phyloP scores from a whole-genome alignment of 176 grass and related monocot species.

The Oryza longistaminata region DNA sequence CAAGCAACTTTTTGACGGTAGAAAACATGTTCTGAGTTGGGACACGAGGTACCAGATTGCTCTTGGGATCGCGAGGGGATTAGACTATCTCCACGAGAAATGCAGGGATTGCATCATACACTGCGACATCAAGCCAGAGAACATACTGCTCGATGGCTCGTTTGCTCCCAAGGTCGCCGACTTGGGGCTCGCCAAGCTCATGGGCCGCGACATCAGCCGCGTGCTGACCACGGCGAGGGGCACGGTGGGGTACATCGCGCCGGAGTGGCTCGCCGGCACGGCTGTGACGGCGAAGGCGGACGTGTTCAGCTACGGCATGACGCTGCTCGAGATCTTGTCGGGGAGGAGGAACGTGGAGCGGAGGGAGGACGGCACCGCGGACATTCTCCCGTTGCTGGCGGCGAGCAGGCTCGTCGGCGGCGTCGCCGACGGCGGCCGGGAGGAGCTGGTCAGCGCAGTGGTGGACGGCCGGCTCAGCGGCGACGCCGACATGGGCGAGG shows the following conservation, averaged over 20 bases:
- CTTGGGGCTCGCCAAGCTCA: conserved; percentile 13
- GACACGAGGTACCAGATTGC: conserved; percentile 25
- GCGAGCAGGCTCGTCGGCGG: background rate
- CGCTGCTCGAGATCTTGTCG: conserved; percentile 9
- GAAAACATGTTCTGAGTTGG: too few species aligned
- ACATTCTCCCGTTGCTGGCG: background rate
- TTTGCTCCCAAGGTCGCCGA: conserved; percentile 31
- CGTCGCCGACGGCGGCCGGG: background rate
- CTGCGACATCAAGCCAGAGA: conserved; percentile 59
- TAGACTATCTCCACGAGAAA: conserved; percentile 43
- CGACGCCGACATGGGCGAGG: background rate
- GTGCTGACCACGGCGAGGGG: conserved; percentile 27
- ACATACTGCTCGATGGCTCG: conserved; percentile 48
- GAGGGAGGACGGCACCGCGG: too few species aligned
- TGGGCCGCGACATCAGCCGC: conserved; percentile 11
- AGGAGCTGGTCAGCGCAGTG: background rate
- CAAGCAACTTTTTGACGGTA: too few species aligned
- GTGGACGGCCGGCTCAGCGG: background rate
- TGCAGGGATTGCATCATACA: conserved; percentile 57
- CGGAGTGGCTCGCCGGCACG: conserved; percentile 13
- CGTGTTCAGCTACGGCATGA: conserved; percentile 32
- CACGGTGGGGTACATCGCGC: conserved; percentile 16
- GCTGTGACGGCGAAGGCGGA: conserved; percentile 20
- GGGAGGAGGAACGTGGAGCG: background rate
- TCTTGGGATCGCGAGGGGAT: conserved; percentile 37